Conservation (phyloP, 208 protist species). For the Trypanosoma theileri region DNA sequence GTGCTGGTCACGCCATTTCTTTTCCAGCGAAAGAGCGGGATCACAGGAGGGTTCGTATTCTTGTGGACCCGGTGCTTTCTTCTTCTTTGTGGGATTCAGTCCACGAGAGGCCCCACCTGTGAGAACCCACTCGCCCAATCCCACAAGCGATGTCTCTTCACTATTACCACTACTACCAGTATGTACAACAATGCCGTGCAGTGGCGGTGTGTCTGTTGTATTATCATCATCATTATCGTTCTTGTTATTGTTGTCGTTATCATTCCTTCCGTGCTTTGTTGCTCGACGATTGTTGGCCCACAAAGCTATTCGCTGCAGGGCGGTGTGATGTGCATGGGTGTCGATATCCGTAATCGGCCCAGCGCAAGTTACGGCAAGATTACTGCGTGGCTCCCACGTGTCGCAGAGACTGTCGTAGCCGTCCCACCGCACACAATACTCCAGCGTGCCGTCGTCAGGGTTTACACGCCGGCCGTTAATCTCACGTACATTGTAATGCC, state of each 20-base stretch:
- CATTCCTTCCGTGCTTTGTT: not conserved
- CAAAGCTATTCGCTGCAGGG: conserved; percentile 22
- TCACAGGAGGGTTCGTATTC: conserved; percentile 23
- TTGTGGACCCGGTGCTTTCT: conserved; percentile 8
- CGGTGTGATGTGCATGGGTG: conserved; percentile 34
- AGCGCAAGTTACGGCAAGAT: conserved; percentile 39
- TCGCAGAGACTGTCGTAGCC: conserved; percentile 26
- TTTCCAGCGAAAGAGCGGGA: conserved; percentile 39
- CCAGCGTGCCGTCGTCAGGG: conserved; percentile 47
- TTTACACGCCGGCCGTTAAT: conserved; percentile 46
- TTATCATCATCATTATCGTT: too few relatives aligned
- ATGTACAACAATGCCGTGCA: conserved; percentile 9
- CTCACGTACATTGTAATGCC: conserved; percentile 41
- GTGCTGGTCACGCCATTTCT: conserved; percentile 47
- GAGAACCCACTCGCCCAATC: conserved; percentile 69
- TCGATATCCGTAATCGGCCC: conserved; percentile 44
- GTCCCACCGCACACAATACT: conserved; percentile 62
- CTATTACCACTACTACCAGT: not conserved
- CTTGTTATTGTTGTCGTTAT: not conserved
- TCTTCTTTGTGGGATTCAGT: conserved; percentile 29
- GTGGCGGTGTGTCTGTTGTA: not conserved
- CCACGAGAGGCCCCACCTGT: conserved; percentile 33
- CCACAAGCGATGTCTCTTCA: conserved; percentile 32
- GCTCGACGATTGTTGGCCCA: conserved; percentile 28
- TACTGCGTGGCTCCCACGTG: conserved; percentile 65